Percentiles rank a stretch among this genome's conserved stretches.
Evolutionary conservation across 2,329 filamentous ascomycete genomes (phyloP).

Genomic region (Colletotrichum sp.): DNA sequence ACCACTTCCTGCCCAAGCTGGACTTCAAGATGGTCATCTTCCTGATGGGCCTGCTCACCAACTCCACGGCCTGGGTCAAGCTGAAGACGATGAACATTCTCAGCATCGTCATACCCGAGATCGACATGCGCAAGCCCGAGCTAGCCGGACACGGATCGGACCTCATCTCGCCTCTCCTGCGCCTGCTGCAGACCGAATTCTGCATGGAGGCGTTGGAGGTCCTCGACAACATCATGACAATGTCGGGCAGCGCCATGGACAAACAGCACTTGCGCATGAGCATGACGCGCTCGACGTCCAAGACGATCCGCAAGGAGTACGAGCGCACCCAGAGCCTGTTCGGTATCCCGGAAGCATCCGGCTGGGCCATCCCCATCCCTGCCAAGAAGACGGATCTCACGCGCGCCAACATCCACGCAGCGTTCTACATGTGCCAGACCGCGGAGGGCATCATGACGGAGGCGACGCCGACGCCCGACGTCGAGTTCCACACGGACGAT

Average conservation of each 20-base stretch:
- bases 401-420: constrained; percentile 90
- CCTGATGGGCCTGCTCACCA: constrained; percentile 89
- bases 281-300: constrained; percentile 89
- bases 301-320: constrained; percentile 89
- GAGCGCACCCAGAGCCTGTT: constrained; percentile 94
- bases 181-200: constrained; percentile 89
- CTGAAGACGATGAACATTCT: constrained; percentile 91
- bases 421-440: constrained; percentile 91
- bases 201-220: constrained; percentile 93
- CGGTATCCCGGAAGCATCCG: constrained; percentile 92
- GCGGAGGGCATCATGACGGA: constrained; percentile 63
- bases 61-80: constrained; percentile 88
- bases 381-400: constrained; percentile 88
- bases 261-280: constrained; percentile 97
- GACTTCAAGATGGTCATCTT: constrained; percentile 90
- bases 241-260: constrained; percentile 91
- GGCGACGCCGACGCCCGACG: constrained; percentile 76
- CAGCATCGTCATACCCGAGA: constrained; percentile 81
- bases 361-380: constrained; percentile 94
- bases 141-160: constrained; percentile 92
- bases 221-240: constrained; percentile 92
- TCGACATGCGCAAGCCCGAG: constrained; percentile 91
- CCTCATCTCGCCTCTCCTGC: constrained; percentile 88
- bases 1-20: constrained; percentile 79
- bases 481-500: constrained; percentile 93